phyloP scores from a whole-genome alignment of 169 alveolate genomes.

The Cryptosporidium tyzzeri region DNA sequence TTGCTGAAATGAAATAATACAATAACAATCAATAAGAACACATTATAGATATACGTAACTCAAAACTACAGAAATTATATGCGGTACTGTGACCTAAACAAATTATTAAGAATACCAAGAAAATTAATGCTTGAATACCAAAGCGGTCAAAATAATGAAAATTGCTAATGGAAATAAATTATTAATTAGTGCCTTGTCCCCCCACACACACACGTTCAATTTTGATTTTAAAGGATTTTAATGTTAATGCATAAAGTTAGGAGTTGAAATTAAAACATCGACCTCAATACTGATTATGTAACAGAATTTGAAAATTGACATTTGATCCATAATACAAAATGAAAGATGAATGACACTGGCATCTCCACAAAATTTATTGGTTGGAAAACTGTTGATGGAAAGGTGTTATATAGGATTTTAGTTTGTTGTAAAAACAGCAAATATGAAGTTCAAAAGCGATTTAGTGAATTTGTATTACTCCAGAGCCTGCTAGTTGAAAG shows the following conservation, averaged over 20 bases:
- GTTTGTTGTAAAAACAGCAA: not conserved
- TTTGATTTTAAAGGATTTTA: not conserved
- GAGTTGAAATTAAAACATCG: not conserved
- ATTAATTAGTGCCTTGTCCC: not conserved
- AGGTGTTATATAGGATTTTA: slow-evolving; percentile 22
- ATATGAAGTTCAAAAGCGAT: slow-evolving; percentile 65
- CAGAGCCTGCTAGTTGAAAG: slow-evolving; percentile 38
- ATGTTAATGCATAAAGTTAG: not conserved
- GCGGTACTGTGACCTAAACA: not conserved
- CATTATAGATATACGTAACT: not conserved
- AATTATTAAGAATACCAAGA: no score
- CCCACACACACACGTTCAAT: slow-evolving; percentile 3
- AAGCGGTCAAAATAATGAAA: not conserved
- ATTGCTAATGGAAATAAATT: not conserved
- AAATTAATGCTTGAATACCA: not conserved
- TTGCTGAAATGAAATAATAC: not conserved
- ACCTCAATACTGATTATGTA: not conserved
- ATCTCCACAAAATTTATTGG: slow-evolving; percentile 34
- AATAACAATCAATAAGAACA: no score
- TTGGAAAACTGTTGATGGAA: slow-evolving; percentile 40
- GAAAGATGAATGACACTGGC: slow-evolving; percentile 25
- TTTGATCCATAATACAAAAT: not conserved
- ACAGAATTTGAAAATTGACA: not conserved
- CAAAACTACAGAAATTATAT: not conserved
- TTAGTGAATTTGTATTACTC: slow-evolving; percentile 52